Evolutionary conservation across 352 stramenopile species (phyloP), one percentile per base, ranked within the genome.

Genomic region (Globisporangium megalacanthum): DNA sequence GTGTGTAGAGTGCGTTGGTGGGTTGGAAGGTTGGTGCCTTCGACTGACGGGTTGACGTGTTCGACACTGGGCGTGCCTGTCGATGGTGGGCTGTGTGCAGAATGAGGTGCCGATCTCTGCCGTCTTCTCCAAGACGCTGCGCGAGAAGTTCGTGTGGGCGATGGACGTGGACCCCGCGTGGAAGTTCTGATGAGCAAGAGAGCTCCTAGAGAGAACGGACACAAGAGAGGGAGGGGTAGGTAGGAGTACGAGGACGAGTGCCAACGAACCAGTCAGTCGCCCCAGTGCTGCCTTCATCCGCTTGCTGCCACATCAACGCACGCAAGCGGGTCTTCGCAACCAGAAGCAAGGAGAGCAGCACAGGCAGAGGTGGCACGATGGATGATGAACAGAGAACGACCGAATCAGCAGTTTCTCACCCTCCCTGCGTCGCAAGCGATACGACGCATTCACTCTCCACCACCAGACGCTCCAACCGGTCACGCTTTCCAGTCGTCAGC

Each of bases 71-170:
- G 25, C 25, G 25, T 36, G 48, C 20, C 33, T 49, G 46, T 51
- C 13, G 20, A 19, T 53, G 15, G 6, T n/a, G 29, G 11, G 7
- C 25, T 44, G 31, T 22, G 19, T 7, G n/a, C 60, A 94, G 83
- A 96, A 96, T 59, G 91, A 98, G 76, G 83, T 99, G 39, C 97
- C 97, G 22, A 99, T 99, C 62, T 97, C 98, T 66, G 92, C 96
- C 46, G 90, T 99, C 31, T 99, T 99, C 73, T 95, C 97, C 15
- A 99, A 98, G 61, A 98, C 97, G 1, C 79, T 99, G 57, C 85
- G 95, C 47, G 96, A 99, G 60, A 99, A 99, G 72, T 99, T 99
- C 73, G 97, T 98, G 55, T 99, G 98, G 97, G 95, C 98, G 35
- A 99, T 99, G 96, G 95, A 97, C 61, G 97, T 99, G 36, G 72